Evolutionary conservation across 768 basidiomycete genomes (phyloP), one percentile per base, ranked within the genome.

Genomic region (Boletus huronensis): DNA sequence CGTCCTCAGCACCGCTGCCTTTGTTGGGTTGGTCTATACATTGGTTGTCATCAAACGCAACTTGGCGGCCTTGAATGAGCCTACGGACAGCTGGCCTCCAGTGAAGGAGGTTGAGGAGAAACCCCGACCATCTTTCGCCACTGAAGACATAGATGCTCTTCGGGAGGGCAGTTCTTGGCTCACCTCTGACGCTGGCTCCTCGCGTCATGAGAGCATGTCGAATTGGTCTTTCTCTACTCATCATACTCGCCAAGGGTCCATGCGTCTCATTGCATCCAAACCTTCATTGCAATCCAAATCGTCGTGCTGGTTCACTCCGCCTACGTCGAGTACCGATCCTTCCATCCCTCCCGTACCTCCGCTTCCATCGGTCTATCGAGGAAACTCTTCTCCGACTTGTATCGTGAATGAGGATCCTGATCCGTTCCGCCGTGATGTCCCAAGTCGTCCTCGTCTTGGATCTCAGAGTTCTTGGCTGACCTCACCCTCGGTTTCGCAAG

Each of bases 101-200:
- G 74, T 77, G 19, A 72, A 74, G 57, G 68, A 78, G 55, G 64
- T 76, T 29, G 81, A 81, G 54, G 78, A 82, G 61, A 79, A 80
- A 58, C 77, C 80, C 17, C 72, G 84, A 28, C 82, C 81, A 0
- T 85, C 85, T 0, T 87, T 88, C 62, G 77, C 78, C 17, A 84
- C 84, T 0, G 86, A 88, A 60, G 88, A 90, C 49, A 75, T 90
- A 46, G 84, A 89, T 55, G 85, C 75, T 19, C 76, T 90, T 48
- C 82, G 83, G 21, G 88, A 90, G 59, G 87, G 87, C 48, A 82
- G 82, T 46, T 88, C 88, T n/a, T 90, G 88, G 87, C 82, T 90
- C 55, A 87, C 88, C 0, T 89, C 88, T 45, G 77, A 80, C 40
- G 75, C 81, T 6, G 76, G 76, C 58, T 75, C 75, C 17, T 77